Evolutionary conservation across 129 eudicot species (phyloP).

Genomic region (Smallanthus sonchifolius): DNA sequence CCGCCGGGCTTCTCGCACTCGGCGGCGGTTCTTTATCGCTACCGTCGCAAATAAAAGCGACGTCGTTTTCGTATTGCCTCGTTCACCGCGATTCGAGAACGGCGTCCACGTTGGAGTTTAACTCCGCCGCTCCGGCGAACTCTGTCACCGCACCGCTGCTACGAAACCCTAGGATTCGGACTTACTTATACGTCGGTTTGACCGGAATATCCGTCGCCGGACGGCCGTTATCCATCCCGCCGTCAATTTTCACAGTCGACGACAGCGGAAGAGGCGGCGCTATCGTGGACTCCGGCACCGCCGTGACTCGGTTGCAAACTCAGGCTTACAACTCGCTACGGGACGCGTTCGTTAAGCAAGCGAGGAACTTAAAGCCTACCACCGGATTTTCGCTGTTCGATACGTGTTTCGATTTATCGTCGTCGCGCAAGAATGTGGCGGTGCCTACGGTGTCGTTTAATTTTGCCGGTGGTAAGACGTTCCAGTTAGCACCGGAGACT

Average conservation of each 20-base stretch:
- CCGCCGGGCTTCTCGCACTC: constrained; percentile 62
- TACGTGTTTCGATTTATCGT: constrained; percentile 63
- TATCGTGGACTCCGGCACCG: constrained; percentile 86
- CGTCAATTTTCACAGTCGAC: constrained; percentile 44
- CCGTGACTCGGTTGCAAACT: constrained; percentile 66
- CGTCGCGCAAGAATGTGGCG: constrained; percentile 21
- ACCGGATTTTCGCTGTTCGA: constrained; percentile 55
- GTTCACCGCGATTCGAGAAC: constrained; percentile 60
- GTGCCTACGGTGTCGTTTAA: constrained; percentile 72
- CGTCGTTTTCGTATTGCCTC: constrained; percentile 73
- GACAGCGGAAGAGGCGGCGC: constrained; percentile 56
- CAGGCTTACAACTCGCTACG: constrained; percentile 53
- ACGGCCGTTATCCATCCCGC: constrained; percentile 29
- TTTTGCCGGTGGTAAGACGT: constrained; percentile 57
- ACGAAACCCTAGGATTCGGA: constrained; percentile 28
- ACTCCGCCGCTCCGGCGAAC: constrained; percentile 42
- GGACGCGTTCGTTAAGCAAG: constrained; percentile 45
- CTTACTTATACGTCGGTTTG: constrained; percentile 56
- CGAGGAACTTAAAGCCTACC: constrained; percentile 30
- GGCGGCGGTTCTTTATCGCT: constrained; percentile 59
- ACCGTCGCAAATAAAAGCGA: constrained; percentile 61
- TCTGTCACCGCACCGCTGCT: constrained; percentile 54
- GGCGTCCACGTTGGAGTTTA: constrained; percentile 66
- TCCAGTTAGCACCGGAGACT: constrained; percentile 40
- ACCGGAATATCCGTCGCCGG: constrained; percentile 75